Percentiles rank a stretch among this genome's conserved stretches.
phyloP scores from a whole-genome alignment of 129 eudicot genomes.

The Flaveria linearis region DNA sequence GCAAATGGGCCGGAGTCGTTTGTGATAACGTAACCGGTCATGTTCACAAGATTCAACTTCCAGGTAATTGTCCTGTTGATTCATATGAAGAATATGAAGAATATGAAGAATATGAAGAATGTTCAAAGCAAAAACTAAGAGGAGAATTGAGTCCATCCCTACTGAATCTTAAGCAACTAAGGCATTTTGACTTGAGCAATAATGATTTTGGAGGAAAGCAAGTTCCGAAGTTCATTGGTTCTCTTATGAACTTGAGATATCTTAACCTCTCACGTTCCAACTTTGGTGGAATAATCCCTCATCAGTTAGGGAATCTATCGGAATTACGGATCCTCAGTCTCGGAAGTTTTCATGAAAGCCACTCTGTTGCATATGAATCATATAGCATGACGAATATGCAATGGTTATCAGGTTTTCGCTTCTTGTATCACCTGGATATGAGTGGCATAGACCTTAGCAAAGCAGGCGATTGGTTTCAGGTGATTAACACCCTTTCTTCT shows the following conservation, averaged over 20 bases:
- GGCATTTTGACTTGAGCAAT: constrained; percentile 12
- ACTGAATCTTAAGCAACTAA: constrained; percentile 10
- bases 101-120: constrained; percentile 11
- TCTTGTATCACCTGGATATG: constrained; percentile 8
- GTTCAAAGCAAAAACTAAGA: not conserved
- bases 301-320: constrained; percentile 2
- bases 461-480: not conserved
- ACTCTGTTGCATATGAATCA: not conserved
- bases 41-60: constrained; percentile 27
- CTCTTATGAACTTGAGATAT: constrained; percentile 12
- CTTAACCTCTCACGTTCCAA: constrained; percentile 9
- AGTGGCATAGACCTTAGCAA: constrained; percentile 3
- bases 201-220: constrained; percentile 17
- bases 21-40: constrained; percentile 32
- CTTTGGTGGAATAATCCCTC: not conserved
- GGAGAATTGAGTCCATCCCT: constrained; percentile 14
- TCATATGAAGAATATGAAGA: constrained; percentile 11
- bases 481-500: not conserved
- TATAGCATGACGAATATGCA: not conserved
- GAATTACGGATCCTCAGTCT: not conserved
- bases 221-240: constrained; percentile 14
- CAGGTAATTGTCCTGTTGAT: not conserved
- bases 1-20: constrained; percentile 18
- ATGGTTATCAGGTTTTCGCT: constrained; percentile 11
- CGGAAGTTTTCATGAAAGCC: not conserved